phyloP scores from a whole-genome alignment of 2,329 filamentous ascomycete genomes.

The Penicillium sp. region DNA sequence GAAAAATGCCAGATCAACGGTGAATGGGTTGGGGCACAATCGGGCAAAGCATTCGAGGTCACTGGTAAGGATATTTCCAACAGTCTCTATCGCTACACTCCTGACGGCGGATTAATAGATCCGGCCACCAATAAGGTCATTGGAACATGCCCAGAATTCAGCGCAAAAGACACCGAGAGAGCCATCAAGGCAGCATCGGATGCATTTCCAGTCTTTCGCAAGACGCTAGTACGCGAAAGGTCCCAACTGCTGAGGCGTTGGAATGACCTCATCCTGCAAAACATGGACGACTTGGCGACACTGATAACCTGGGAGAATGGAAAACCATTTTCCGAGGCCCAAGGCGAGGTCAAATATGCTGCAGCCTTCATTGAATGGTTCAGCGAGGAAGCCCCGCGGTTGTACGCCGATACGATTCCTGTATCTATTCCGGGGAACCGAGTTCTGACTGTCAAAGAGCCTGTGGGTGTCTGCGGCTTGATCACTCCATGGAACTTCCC shows the following conservation, averaged over 20 bases:
- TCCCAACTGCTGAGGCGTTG: background rate
- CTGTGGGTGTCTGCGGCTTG: background rate
- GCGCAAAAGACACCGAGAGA: no score
- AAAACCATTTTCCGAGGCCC: background rate
- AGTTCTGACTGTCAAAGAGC: background rate
- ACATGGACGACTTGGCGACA: background rate
- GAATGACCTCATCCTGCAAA: background rate
- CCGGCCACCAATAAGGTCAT: no score
- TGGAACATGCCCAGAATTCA: no score
- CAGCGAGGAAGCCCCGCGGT: background rate
- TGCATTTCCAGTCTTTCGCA: no score
- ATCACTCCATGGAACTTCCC: conserved; percentile 4
- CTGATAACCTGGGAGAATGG: background rate
- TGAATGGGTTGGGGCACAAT: no score
- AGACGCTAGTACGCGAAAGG: no score
- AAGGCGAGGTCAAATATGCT: background rate
- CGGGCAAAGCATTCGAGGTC: no score
- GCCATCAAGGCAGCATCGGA: no score
- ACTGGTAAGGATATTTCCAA: no score
- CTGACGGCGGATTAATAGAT: no score
- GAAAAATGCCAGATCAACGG: no score
- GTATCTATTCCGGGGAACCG: background rate
- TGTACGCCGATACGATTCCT: background rate
- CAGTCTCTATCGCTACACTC: no score
- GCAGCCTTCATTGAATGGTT: background rate